Percentiles rank a stretch among this genome's conserved stretches.
These are phyloP conservation scores for Phylloporus sp. DNA, from an alignment of 768 basidiomycete species.

Conservation along the genomic window DNA sequence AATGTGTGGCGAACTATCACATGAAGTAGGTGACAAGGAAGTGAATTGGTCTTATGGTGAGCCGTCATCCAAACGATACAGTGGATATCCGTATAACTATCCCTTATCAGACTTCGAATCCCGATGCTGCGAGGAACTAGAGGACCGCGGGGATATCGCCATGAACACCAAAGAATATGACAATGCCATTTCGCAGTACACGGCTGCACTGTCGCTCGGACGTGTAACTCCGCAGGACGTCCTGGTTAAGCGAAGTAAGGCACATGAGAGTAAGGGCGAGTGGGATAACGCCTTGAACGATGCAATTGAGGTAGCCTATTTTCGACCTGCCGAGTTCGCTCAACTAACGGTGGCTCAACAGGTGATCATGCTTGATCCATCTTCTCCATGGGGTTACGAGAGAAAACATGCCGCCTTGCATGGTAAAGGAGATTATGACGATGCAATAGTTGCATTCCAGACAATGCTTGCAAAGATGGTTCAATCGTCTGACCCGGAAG, in stretches of 20 bases:
- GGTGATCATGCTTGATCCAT: not conserved
- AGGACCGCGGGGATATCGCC: not conserved
- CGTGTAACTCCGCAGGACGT: not conserved
- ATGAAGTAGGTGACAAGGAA: not conserved
- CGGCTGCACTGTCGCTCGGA: not conserved
- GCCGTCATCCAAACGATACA: not conserved
- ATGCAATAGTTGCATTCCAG: not conserved
- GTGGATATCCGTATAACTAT: not conserved
- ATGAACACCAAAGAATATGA: not conserved
- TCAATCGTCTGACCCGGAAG: not conserved
- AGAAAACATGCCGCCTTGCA: not conserved
- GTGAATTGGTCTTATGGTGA: not conserved
- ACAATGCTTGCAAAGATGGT: not conserved
- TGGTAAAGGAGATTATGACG: not conserved
- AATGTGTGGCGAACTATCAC: not conserved
- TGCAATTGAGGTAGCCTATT: not conserved
- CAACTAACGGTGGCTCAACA: not conserved
- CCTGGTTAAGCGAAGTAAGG: not conserved
- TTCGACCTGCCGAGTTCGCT: not conserved
- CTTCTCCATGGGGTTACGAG: not conserved
- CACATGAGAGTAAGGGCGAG: not conserved
- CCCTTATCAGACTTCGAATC: not conserved
- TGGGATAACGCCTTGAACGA: constrained; percentile 1
- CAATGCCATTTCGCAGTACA: not conserved
- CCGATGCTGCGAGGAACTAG: not conserved